phyloP scores from a whole-genome alignment of 73 alveolate species.

The Effrenium voratum region DNA sequence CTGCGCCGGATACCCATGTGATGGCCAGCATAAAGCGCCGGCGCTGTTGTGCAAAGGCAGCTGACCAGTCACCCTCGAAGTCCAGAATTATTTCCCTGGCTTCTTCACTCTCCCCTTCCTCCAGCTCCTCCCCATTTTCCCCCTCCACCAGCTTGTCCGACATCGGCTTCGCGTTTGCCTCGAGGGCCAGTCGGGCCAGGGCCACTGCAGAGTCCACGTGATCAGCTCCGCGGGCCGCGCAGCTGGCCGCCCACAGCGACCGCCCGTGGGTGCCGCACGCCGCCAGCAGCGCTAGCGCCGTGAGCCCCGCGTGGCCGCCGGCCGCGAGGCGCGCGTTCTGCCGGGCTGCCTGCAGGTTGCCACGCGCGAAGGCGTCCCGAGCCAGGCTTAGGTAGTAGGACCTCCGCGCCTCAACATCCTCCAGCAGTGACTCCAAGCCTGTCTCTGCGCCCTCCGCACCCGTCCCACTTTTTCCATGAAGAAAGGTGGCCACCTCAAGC shows the following conservation, averaged over 20 bases:
- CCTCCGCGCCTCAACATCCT: conserved; percentile 49
- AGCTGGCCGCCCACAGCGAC: neutral
- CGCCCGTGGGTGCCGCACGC: neutral
- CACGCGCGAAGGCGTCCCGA: neutral
- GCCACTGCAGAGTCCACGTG: neutral
- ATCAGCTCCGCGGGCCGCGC: neutral
- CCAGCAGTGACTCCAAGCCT: conserved; percentile 25
- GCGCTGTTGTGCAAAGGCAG: neutral
- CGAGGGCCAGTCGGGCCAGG: neutral
- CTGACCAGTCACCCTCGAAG: neutral
- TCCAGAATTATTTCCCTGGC: neutral
- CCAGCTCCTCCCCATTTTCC: too few species aligned
- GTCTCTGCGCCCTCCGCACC: neutral
- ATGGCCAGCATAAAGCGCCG: conserved; percentile 6
- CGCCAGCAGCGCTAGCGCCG: neutral
- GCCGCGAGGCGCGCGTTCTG: neutral
- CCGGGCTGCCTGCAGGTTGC: conserved; percentile 17
- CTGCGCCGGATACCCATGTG: conserved; percentile 22
- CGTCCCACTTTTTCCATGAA: neutral
- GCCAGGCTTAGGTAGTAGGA: conserved; percentile 71
- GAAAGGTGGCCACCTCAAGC: conserved; percentile 7
- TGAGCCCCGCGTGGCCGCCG: neutral
- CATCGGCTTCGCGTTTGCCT: neutral
- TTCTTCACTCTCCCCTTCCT: neutral
- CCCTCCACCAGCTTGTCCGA: too few species aligned